Evolutionary conservation across 2,329 filamentous ascomycete genomes (phyloP).

Genomic region (Aurifilum marmelostoma): DNA sequence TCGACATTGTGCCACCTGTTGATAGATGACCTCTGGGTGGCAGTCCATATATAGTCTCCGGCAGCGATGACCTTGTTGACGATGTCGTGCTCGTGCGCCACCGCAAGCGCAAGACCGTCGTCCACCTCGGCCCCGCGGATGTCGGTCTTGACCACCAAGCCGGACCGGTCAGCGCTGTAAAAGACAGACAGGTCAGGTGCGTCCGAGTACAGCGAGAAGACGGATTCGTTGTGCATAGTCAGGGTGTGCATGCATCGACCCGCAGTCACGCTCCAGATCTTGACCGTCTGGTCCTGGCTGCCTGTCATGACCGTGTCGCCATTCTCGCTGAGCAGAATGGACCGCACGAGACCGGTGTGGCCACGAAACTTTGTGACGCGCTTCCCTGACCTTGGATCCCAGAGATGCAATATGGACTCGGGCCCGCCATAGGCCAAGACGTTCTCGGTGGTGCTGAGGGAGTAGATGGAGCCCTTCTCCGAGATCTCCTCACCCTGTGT

Average conservation of each 20-base stretch:
- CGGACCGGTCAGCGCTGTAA: conserved; percentile 92
- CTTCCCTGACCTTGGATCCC: conserved; percentile 88
- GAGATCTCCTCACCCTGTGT: conserved; percentile 79
- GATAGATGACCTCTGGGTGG: conserved; percentile 87
- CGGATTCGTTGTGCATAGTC: conserved; percentile 98
- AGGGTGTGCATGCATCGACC: conserved; percentile 97
- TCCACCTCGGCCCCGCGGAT: conserved; percentile 79
- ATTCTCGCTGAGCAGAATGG: conserved; percentile 85
- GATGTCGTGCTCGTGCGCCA: conserved; percentile 88
- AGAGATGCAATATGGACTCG: conserved; percentile 88
- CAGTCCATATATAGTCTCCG: conserved; percentile 84
- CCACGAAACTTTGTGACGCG: conserved; percentile 95
- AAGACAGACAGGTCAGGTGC: conserved; percentile 85
- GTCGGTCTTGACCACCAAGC: conserved; percentile 95
- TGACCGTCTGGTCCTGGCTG: conserved; percentile 95
- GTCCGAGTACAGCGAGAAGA: conserved; percentile 93
- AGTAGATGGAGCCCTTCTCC: conserved; percentile 95
- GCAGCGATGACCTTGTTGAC: conserved; percentile 70
- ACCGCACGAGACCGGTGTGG: conserved; percentile 91
- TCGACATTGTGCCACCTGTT: conserved; percentile 90
- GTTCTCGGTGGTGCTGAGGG: conserved; percentile 76
- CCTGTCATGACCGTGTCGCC: conserved; percentile 92
- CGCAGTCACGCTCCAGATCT: conserved; percentile 95
- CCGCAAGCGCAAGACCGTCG: conserved; percentile 85
- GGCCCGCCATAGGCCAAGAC: conserved; percentile 92